Evolutionary conservation across 805 yeast species (phyloP).

Genomic region (Zygosaccharomyces pseudorouxii): DNA sequence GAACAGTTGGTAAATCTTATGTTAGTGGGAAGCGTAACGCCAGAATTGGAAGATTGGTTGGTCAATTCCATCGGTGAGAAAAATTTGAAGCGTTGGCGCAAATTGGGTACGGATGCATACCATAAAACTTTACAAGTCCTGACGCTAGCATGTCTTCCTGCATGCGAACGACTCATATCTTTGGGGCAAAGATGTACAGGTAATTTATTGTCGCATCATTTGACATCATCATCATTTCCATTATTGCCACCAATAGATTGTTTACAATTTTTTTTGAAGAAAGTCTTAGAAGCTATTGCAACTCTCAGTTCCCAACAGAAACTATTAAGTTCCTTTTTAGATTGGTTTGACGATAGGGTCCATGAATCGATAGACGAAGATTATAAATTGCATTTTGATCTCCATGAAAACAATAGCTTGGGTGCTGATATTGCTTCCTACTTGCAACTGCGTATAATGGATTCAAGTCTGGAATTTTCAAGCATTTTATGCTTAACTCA

Average conservation of each 20-base stretch:
- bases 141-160: constrained; percentile 48
- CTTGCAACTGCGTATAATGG: constrained; percentile 4
- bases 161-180: constrained; percentile 51
- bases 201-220: constrained; percentile 8
- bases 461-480: constrained; percentile 1
- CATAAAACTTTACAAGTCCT: constrained; percentile 46
- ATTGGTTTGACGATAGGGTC: constrained; percentile 24
- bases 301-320: constrained; percentile 15
- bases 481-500: not conserved
- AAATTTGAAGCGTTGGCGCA: constrained; percentile 53
- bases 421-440: constrained; percentile 10
- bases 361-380: constrained; percentile 21
- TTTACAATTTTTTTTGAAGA: constrained; percentile 12
- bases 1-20: constrained; percentile 31
- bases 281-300: constrained; percentile 11
- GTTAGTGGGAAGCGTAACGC: constrained; percentile 18
- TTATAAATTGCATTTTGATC: constrained; percentile 10
- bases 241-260: not conserved
- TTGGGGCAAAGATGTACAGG: constrained; percentile 24
- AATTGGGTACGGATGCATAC: constrained; percentile 46
- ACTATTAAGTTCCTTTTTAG: constrained; percentile 14
- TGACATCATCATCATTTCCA: not conserved
- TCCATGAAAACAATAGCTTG: constrained; percentile 7
- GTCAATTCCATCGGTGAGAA: constrained; percentile 63
- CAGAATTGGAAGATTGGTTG: constrained; percentile 43